phyloP scores from a whole-genome alignment of 176 grass and related monocot species.

The Phyllostachys edulis region DNA sequence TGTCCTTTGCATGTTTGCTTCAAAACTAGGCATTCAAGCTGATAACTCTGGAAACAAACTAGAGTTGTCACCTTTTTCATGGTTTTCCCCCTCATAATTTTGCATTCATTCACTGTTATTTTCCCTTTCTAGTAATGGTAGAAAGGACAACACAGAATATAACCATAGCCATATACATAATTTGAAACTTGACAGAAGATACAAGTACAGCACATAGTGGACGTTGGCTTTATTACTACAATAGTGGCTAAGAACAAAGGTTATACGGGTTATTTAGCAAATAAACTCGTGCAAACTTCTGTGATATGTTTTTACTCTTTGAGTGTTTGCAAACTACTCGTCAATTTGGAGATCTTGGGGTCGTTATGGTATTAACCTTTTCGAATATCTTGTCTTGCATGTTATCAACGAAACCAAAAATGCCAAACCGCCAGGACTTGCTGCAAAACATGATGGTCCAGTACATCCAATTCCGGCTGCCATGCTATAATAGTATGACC shows the following conservation, averaged over 20 bases:
- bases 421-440: neutral
- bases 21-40: neutral
- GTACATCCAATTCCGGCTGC: neutral
- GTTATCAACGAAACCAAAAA: neutral
- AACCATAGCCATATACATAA: slow-evolving; percentile 3
- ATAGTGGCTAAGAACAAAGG: neutral
- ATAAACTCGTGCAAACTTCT: neutral
- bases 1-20: neutral
- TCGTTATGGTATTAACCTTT: neutral
- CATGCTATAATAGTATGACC: neutral
- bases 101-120: neutral
- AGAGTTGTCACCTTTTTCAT: neutral
- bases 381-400: neutral
- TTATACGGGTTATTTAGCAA: neutral
- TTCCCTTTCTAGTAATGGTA: neutral
- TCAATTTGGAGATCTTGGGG: neutral
- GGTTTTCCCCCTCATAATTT: neutral
- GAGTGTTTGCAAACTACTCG: neutral
- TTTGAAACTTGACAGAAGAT: neutral
- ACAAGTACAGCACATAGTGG: neutral
- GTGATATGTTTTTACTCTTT: neutral
- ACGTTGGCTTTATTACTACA: neutral
- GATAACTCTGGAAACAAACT: neutral
- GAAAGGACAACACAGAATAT: neutral
- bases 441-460: neutral